Evolutionary conservation across 768 basidiomycete genomes (phyloP), one percentile per base, ranked within the genome.

Genomic region (Hygrophorus pudorinus): DNA sequence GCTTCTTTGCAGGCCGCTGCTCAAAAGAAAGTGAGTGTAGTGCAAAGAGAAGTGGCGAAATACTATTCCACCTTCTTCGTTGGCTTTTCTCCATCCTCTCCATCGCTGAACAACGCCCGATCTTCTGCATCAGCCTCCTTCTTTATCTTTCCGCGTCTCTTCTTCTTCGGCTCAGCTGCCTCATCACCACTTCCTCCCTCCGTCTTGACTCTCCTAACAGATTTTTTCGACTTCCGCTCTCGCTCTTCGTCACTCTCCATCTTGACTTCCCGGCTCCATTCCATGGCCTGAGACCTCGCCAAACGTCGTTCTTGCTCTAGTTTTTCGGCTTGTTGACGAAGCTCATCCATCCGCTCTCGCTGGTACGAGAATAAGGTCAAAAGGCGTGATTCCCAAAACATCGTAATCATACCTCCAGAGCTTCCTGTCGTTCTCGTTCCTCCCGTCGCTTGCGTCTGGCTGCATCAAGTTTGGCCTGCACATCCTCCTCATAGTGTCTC

Each of bases 211-310:
- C 67, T 77, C 48, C 65, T 69, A 7, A 24, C 7, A 2, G 67
- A 51, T 50, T 79, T 80, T 56, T 76, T 77, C 4, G 68, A 63
- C 49, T 71, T 76, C 40, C 71, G 71, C 58, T 88, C 87, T 38
- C 76, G 75, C 53, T 92, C 89, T 47, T 91, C 89, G 32, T 87
- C 84, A 54, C 83, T 81, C 27, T 73, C 81, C 63, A 78, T 72
- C 50, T 73, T 72, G 10, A 76, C 74, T 45, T 83, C 78, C 34
- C 75, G 63, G 14, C 79, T 80, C 85, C 85, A 90, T 59, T 80
- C 76, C 57, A 78, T 72, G 0, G 85, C 85, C 55, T 89, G 79
- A 58, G 89, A 90, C 9, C 85, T 68, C 20, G 83, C 85, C 38
- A 73, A 55, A 24, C 79, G 73, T 5, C 92, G 79, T 54, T 85